A percentile compares a stretch with the other conserved stretches of the same genome.
Conservation (phyloP, 176 grass and related monocot species). For the Phoenix dactylifera region DNA sequence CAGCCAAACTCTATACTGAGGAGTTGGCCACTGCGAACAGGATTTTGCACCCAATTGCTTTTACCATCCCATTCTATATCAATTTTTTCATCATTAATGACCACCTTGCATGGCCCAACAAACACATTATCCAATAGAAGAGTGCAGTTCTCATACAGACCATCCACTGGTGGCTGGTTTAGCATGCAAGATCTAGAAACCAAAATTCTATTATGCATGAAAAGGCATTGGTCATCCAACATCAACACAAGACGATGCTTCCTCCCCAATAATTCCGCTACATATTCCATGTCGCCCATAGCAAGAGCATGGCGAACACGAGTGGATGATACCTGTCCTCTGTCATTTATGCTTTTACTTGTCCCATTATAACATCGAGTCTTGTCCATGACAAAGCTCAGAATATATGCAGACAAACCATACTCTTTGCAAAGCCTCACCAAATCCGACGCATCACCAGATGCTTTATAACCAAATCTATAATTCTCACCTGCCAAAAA, state of each 20-base stretch:
- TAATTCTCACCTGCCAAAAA: slow-evolving; percentile 77
- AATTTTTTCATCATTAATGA: slow-evolving; percentile 28
- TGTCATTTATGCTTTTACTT: no score
- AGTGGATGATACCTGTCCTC: no score
- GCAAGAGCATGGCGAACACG: slow-evolving; percentile 55
- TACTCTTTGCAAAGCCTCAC: slow-evolving; percentile 44
- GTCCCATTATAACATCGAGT: not conserved
- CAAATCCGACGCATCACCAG: slow-evolving; percentile 58
- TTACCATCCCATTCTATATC: slow-evolving; percentile 37
- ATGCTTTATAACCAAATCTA: slow-evolving; percentile 97
- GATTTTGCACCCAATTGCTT: slow-evolving; percentile 14
- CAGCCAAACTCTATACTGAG: slow-evolving; percentile 53
- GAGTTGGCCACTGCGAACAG: slow-evolving; percentile 6
- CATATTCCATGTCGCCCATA: slow-evolving; percentile 48
- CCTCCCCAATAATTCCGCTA: slow-evolving; percentile 60
- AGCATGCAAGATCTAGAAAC: slow-evolving; percentile 50
- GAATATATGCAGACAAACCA: slow-evolving; percentile 34
- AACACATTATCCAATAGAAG: slow-evolving; percentile 28
- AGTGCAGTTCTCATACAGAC: slow-evolving; percentile 43
- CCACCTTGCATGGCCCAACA: slow-evolving; percentile 41
- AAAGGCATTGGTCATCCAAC: slow-evolving; percentile 28
- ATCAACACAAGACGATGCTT: slow-evolving; percentile 72
- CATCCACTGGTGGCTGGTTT: slow-evolving; percentile 57
- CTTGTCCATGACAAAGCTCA: slow-evolving; percentile 39
- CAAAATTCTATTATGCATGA: slow-evolving; percentile 23